These are phyloP conservation scores for Clavispora asparagi DNA, from an alignment of 805 yeast genomes.

Conservation along the genomic window DNA sequence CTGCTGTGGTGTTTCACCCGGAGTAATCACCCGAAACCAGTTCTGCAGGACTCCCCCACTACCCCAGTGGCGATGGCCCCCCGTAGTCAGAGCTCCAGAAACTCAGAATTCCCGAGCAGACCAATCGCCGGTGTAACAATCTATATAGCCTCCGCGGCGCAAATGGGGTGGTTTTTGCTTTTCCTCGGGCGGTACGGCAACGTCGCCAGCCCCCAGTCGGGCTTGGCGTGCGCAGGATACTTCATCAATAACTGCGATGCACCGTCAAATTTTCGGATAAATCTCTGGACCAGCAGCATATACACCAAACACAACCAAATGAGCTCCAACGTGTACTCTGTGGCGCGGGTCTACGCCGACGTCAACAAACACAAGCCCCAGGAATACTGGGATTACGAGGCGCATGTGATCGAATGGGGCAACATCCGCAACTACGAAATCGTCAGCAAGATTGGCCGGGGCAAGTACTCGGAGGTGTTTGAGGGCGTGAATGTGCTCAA, in stretches of 20 bases:
- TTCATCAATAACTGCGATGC: constrained; percentile 8
- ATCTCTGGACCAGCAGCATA: neutral
- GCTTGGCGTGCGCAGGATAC: constrained; percentile 5
- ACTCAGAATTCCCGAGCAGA: no score
- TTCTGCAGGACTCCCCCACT: no score
- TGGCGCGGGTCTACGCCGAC: constrained; percentile 63
- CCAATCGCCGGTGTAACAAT: no score
- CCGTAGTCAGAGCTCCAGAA: no score
- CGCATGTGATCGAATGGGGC: constrained; percentile 41
- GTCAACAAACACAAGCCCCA: constrained; percentile 63
- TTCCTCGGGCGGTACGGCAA: no score
- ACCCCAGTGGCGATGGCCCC: no score
- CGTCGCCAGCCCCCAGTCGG: no score
- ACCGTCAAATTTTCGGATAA: constrained; percentile 3
- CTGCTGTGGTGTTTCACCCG: no score
- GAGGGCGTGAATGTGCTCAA: constrained; percentile 70
- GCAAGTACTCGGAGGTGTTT: constrained; percentile 94
- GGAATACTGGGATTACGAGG: constrained; percentile 85
- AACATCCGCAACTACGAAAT: constrained; percentile 60
- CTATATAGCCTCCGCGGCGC: no score
- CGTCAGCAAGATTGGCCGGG: constrained; percentile 80
- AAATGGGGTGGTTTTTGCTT: no score
- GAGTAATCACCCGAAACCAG: no score
- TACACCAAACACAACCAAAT: constrained; percentile 1
- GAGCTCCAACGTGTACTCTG: constrained; percentile 19